Base-by-base conservation (phyloP, 148 eudicot genomes). In the Spergularia bocconei region DNA sequence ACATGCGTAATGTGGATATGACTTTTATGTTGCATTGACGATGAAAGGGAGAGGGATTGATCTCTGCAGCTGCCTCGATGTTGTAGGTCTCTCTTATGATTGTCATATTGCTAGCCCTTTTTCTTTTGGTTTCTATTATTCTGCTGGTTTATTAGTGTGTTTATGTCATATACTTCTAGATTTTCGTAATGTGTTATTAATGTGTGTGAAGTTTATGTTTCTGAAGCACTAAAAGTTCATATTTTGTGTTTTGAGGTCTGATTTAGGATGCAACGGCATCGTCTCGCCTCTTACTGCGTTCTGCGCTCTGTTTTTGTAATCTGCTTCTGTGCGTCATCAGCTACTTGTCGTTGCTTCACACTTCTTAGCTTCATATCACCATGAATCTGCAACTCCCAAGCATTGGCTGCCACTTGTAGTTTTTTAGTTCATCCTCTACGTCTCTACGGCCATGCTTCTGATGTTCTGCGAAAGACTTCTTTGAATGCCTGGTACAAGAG, bases 181-280 rank as follows among this genome's bases (percentile, higher is more conserved):
- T 53, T 61, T 50, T 50, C 20, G 16, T 63, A 75, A 16, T 33
- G 17, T 72, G 67, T 65, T 23, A 53, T 67, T 56, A 53, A 56
- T 61, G 59, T 66, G 14, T 61, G 61, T 52, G 77, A 72, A 52
- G 59, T 67, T 44, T 54, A 29, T 63, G 75, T 67, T 74, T 70
- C 62, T 75, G 62, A 39, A 70, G 23, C 67, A 63, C 78, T 72
- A 71, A 80, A 76, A 50, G 73, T 76, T 71, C 48, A 74, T 69
- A 33, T 81, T 83, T 83, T 86, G 70, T 86, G 77, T 76, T 75
- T 84, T 81, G 84, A 78, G 81, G 79, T 76, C 74, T 75, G 77
- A 52, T 80, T 74, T 81, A 75, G 86, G 86, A 79, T 77, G 77
- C 63, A 79, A 41, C 75, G 80, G 81, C 89, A 79, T 63, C 87